A percentile compares a stretch with the other conserved stretches of the same genome.
These are phyloP conservation scores for Drechslerella dactyloides DNA, from an alignment of 2,329 filamentous ascomycete species.

Conservation along the genomic window DNA sequence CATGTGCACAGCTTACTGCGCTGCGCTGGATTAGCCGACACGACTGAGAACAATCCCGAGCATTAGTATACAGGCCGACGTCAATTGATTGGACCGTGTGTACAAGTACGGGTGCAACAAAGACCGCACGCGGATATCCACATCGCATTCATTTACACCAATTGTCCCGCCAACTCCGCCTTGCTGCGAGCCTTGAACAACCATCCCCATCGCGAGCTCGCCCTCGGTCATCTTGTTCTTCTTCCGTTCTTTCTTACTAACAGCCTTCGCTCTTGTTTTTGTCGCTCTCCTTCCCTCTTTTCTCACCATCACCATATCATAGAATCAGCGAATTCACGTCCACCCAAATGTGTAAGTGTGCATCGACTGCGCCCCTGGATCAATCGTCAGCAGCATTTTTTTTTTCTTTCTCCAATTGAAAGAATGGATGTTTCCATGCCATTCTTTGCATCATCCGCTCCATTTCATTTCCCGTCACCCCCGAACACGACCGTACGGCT, in stretches of 20 bases:
- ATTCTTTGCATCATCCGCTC: neutral
- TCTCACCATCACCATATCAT: conserved; percentile 24
- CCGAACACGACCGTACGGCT: neutral
- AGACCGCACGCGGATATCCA: neutral
- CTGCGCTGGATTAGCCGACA: neutral
- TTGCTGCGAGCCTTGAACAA: conserved; percentile 50
- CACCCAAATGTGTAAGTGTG: conserved; percentile 47
- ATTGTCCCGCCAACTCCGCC: conserved; percentile 33
- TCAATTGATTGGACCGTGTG: neutral
- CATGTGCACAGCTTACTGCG: neutral
- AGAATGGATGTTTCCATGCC: neutral
- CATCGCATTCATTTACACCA: conserved; percentile 12
- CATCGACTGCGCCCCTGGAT: conserved; percentile 8
- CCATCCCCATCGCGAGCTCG: conserved; percentile 8
- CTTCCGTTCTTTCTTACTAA: neutral
- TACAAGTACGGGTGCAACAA: too few species aligned
- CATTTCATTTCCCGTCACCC: conserved; percentile 10
- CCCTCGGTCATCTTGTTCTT: conserved; percentile 13
- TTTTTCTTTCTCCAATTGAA: conserved; percentile 4
- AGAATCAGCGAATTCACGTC: conserved; percentile 17
- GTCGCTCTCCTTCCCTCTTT: neutral
- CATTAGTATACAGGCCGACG: neutral
- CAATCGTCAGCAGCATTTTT: neutral
- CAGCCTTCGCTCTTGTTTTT: neutral
- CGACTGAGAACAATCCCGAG: neutral